Evolutionary conservation across 495 filamentous ascomycete species (phyloP), one percentile per base, ranked within the genome.

Genomic region (Tuber brumale): DNA sequence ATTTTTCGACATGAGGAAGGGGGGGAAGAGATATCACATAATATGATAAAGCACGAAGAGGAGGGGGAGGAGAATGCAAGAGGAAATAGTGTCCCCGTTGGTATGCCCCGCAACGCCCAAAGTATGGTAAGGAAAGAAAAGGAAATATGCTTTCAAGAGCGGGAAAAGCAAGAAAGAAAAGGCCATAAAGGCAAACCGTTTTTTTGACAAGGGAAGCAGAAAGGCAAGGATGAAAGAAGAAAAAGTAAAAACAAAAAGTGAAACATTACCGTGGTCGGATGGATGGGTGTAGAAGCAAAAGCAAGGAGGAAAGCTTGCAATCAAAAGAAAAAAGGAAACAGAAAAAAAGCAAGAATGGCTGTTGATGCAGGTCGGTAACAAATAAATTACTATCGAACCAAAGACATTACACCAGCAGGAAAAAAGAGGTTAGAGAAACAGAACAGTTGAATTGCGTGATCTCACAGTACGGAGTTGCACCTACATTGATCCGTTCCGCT

Each of bases 381-480:
- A 31, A 31, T 43, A 66, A 72, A 74, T 75, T 51, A 76, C 44
- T 75, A 48, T 42, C 73, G 73, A 79, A 80, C 76, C 72, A 76
- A 72, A 51, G 66, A 45, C 46, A 66, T 16, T 35, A 31, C n/a
- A 66, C 23, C 19, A 75, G 41, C 61, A 69, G 46, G 39, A 66
- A 31, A 70, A n/a, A 77, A 46, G 69, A 72, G 43, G 70, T n/a
- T 57, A 70, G 27, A 37, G 48, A 31, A 35, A 41, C 46, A 45
- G 31, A 71, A 74, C 23, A 31, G 23, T 5, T n/a, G 10, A 16
- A 31, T 66, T 66, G 57, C 27, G 12, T 76, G 44, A 27, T 31
- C 46, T 80, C 73, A 80, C 37, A 80, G 46, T 69, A 80, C 69
- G 31, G 71, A 80, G 57, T 81, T 79, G 45, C 80, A 82, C 74